Base-by-base conservation (phyloP, 371 early-diverging fungal genomes). In the Mucor mucedo region DNA sequence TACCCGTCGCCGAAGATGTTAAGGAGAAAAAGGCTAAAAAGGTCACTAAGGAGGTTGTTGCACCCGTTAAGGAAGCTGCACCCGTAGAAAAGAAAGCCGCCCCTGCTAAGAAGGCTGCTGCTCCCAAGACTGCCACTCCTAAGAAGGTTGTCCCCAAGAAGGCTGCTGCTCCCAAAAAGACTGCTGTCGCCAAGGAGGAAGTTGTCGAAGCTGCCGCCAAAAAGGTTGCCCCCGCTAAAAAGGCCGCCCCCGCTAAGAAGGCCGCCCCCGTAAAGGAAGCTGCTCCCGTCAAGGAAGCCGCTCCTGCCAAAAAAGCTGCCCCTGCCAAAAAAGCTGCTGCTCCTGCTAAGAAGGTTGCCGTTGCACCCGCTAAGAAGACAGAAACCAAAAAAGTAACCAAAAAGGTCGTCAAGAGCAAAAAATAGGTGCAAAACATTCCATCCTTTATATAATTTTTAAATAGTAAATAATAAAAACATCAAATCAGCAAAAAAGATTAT, bases 301-400 rank as follows among this genome's bases (percentile, higher is more conserved):
- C 21, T 29, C 52, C 52, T 32, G 52, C 52, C 13, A 52, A 52
- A 13, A 52, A 52, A 33, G 52, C 52, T 4, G 52, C 33, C 32
- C 32, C 52, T 32, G 33, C 52, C 4, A 52, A 52, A 14, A 52
- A 52, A 33, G 52, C 52, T n/a, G 52, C 52, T 52, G 14, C 52
- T 33, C 33, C 35, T n/a, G 29, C 27, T 27, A 53, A 53, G 38
- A 33, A 21, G 6, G 27, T 2, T 41, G 52, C 52, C n/a, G 60
- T 59, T 29, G 50, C 60, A 21, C 53, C 60, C 13, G 53, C 60
- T 11, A 60, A 60, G 41, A 60, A 60, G 44, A 21, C 41, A 21
- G 60, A 52, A 42, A 52, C 52, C 8, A 60, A 60, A 27, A 60
- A 60, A n/a, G 53, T 60, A 27, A 60, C 60, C 38, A 60, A 60